Evolutionary conservation across 1,284 basidiomycete genomes (phyloP), one percentile per base, ranked within the genome.

Genomic region (Puccinia hordei): DNA sequence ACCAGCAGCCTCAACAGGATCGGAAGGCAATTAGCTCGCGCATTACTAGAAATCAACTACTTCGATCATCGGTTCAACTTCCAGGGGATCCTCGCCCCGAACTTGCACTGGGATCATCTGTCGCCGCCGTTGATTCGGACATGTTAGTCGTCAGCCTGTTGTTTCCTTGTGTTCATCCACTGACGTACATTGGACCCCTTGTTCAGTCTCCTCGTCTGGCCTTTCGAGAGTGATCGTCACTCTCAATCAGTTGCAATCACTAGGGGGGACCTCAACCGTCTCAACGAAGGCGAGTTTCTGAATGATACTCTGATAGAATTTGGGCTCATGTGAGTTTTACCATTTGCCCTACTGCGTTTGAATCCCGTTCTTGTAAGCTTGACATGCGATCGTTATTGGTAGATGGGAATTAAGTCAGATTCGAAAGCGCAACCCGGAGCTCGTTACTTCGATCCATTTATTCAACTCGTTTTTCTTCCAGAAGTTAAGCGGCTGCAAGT

Each of bases 381-480:
- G 91, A 89, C 30, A 3, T 49, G 46, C 10, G 59, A 10, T 86
- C 15, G 88, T 87, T 75, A 87, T 89, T 17, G 85, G 93, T 30
- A 88, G 89, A 80, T 86, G 85, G 19, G 44, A 80, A 17, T 79
- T 83, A 63, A 82, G 84, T 30, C 38, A 83, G 41, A 83, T 83
- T 35, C 81, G 83, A 8, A 35, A 38, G 85, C 83, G 38, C 8
- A 84, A 91, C 81, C 90, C 91, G 0, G 87, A 87, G 15, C 86
- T 93, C 15, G 92, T 90, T 1, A 89, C 91, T 8, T 88, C 93
- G 83, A 89, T 96, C 1, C 91, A 98, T 84, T 89, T 99, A 8
- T 98, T 99, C 88, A 98, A 91, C 85, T 95, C 95, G 0, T 99
- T 98, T 87, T 98, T 99, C 86, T 98, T 94, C 87, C 93, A 95